Conservation (phyloP, 2,329 filamentous ascomycete species). For the Monilinia laxa region DNA sequence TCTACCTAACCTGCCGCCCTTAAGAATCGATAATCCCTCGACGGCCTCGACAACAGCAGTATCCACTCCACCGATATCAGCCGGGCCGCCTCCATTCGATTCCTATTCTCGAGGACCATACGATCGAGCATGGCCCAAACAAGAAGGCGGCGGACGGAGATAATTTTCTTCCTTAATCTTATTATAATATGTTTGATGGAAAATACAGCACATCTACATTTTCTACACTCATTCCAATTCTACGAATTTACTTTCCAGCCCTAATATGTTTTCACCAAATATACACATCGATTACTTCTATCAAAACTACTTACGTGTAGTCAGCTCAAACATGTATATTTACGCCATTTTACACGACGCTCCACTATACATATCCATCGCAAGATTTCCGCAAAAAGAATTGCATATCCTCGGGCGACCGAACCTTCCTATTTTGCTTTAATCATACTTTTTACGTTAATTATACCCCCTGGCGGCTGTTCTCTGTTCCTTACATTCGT, state of each 20-base stretch:
- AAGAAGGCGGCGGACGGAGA: constrained; percentile 31
- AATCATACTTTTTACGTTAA: constrained; percentile 15
- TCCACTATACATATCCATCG: constrained; percentile 35
- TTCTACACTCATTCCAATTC: constrained; percentile 7
- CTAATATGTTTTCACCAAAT: background rate
- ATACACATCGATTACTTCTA: constrained; percentile 9
- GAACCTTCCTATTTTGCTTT: constrained; percentile 20
- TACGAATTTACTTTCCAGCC: constrained; percentile 11
- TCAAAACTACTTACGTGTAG: background rate
- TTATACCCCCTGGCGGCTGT: constrained; percentile 22
- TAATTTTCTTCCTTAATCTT: constrained; percentile 1
- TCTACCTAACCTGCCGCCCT: constrained; percentile 36
- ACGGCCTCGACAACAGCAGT: constrained; percentile 23
- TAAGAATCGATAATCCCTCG: constrained; percentile 36
- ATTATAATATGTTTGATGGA: constrained; percentile 15
- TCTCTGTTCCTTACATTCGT: constrained; percentile 22
- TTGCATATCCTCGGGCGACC: constrained; percentile 24
- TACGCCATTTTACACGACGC: constrained; percentile 36
- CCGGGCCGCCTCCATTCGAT: constrained; percentile 31
- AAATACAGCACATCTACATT: constrained; percentile 19
- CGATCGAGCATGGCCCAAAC: constrained; percentile 36
- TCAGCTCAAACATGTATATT: constrained; percentile 28
- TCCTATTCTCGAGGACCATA: constrained; percentile 33
- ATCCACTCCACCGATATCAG: constrained; percentile 29
- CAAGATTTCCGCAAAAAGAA: constrained; percentile 24